Conservation (phyloP, 2,329 filamentous ascomycete species). For the Teratosphaeria viscida region DNA sequence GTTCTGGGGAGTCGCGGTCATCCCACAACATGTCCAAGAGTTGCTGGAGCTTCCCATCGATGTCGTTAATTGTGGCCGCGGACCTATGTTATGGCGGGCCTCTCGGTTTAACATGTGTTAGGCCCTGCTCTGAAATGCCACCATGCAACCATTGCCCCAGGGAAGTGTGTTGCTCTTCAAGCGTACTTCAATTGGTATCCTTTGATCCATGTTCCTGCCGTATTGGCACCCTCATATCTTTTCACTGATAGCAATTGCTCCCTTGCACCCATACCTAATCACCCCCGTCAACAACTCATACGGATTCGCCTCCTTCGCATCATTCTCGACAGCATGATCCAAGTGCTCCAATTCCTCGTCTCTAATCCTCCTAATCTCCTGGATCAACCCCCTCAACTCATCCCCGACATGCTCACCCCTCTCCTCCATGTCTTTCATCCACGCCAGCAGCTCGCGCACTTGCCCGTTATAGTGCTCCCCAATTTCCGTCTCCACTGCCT, state of each 20-base stretch:
- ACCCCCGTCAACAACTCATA: slow-evolving; percentile 81
- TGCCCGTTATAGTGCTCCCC: slow-evolving; percentile 92
- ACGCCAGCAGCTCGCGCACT: slow-evolving; percentile 69
- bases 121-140: too few relatives aligned
- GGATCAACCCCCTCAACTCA: slow-evolving; percentile 63
- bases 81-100: too few relatives aligned
- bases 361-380: slow-evolving; percentile 68
- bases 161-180: background rate
- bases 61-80: too few relatives aligned
- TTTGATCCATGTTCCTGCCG: background rate
- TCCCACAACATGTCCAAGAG: too few relatives aligned
- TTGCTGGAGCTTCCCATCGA: too few relatives aligned
- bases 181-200: background rate
- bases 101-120: too few relatives aligned
- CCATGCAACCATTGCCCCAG: too few relatives aligned
- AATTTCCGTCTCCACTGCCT: slow-evolving; percentile 97
- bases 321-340: slow-evolving; percentile 87
- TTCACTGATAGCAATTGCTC: slow-evolving; percentile 88
- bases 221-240: slow-evolving; percentile 15
- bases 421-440: slow-evolving; percentile 64
- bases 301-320: slow-evolving; percentile 79
- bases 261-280: slow-evolving; percentile 80
- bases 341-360: slow-evolving; percentile 97
- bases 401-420: slow-evolving; percentile 70
- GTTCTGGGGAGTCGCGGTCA: too few relatives aligned